These are phyloP conservation scores for Cutaneotrichosporon cyanovorans DNA, from an alignment of 1,284 basidiomycete genomes.

Conservation along the genomic window DNA sequence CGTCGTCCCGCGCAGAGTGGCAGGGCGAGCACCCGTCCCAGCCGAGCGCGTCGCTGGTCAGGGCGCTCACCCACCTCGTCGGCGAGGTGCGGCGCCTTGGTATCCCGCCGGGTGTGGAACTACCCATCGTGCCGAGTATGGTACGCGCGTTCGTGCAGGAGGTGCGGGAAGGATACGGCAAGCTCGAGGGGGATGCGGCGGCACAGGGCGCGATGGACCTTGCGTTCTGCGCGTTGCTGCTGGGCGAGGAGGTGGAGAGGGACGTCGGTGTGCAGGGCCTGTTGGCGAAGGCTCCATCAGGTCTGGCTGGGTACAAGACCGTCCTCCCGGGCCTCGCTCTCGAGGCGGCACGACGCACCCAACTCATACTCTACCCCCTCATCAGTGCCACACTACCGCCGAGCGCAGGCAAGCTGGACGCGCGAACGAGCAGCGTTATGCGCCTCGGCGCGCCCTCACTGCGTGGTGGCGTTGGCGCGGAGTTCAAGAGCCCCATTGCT, in stretches of 20 bases:
- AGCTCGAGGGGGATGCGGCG: constrained; percentile 13
- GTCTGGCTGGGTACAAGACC: too few relatives aligned
- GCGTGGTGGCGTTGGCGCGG: constrained; percentile 19
- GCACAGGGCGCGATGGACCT: constrained; percentile 33
- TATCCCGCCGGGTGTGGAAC: constrained; percentile 23
- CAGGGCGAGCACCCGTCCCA: constrained; percentile 27
- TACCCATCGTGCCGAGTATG: constrained; percentile 19
- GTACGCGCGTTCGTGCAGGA: constrained; percentile 21
- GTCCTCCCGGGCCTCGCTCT: constrained; percentile 22
- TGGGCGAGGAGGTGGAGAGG: constrained; percentile 14
- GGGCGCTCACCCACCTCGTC: constrained; percentile 33
- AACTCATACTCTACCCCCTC: constrained; percentile 35
- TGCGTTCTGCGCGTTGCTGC: constrained; percentile 27
- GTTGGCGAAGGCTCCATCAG: constrained; percentile 23
- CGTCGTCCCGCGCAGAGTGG: constrained; percentile 28
- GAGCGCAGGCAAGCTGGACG: constrained; percentile 2
- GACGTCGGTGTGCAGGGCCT: constrained; percentile 19
- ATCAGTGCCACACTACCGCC: too few relatives aligned
- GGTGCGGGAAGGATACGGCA: constrained; percentile 19
- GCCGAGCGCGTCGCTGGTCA: constrained; percentile 25
- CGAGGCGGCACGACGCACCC: constrained; percentile 29
- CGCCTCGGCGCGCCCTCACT: constrained; percentile 30
- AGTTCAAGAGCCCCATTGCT: constrained; percentile 41
- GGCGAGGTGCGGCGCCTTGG: constrained; percentile 28
- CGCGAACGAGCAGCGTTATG: constrained; percentile 20